Base-by-base conservation (phyloP, 139 green algal species). In the Pseudopediastrum boryanum region DNA sequence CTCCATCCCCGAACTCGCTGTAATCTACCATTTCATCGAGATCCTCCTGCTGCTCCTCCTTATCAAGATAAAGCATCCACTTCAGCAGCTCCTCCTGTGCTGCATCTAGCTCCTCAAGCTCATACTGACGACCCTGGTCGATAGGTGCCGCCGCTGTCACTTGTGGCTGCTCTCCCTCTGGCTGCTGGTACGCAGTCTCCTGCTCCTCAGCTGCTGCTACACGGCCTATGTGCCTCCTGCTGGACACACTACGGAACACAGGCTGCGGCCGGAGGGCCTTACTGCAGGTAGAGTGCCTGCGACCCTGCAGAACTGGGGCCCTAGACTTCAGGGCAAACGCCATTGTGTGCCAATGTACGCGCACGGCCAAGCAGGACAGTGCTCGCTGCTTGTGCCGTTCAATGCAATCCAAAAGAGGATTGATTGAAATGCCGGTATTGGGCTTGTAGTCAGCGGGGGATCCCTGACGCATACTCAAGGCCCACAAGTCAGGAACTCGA, bases 1-100 rank as follows among this genome's bases (percentile, higher is more conserved):
- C 71, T 44, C 86, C 78, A 44, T 88, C 86, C 6, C 50, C 71
- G 46, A 90, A 81, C 54, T 90, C 86, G 42, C 84, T 80, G 67
- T 88, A 86, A 67, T 90, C 86, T 19, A 85, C 64, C 83, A 88
- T 86, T 78, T 90, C 86, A 44, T 88, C 86, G 23, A 90, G 74
- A 64, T 90, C 83, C 64, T 79, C 74, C 71, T 90, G 75, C 68
- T 84, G 79, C 61, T 84, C 82, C 39, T 80, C 72, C 3, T 23
- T 39, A 56, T 80, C 65, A 58, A 82, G 58, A 41, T 77, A 82
- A 29, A 84, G 73, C 85, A 90, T 90, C 85, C 85, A 90, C 33
- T 76, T 82, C 38, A 90, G 82, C 39, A 90, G 59, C 76, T 86
- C 67, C 69, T 86, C 85, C 85, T 90, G 85, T 23, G 81, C 85